A percentile compares a stretch with the other conserved stretches of the same genome.
phyloP scores from a whole-genome alignment of 306 rosid species.

The Heteromeles arbutifolia region DNA sequence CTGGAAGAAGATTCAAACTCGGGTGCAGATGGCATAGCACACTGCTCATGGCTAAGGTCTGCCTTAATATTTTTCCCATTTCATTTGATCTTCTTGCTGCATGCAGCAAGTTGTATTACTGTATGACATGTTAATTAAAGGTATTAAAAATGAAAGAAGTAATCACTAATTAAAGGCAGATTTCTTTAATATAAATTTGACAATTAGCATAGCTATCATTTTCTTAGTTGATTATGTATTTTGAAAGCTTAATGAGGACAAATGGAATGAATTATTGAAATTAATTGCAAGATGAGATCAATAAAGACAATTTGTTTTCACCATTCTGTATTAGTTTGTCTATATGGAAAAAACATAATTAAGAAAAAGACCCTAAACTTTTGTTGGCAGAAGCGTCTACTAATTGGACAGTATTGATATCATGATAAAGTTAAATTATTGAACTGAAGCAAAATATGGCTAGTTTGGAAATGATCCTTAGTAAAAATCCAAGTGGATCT shows the following conservation, averaged over 20 bases:
- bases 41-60: neutral
- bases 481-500: no score
- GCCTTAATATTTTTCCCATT: neutral
- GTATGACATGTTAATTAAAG: neutral
- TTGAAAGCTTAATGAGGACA: constrained; percentile 36
- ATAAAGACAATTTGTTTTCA: neutral
- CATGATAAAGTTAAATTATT: neutral
- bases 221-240: constrained; percentile 21
- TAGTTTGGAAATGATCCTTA: no score
- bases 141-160: constrained; percentile 26
- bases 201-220: constrained; percentile 40
- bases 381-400: neutral
- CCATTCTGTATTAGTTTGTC: neutral
- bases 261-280: constrained; percentile 24
- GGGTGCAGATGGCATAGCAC: neutral
- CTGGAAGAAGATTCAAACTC: no score
- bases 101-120: neutral
- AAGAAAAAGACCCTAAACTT: neutral
- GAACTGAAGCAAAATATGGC: neutral
- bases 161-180: constrained; percentile 20
- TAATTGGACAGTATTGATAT: neutral
- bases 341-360: neutral
- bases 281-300: constrained; percentile 4
- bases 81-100: neutral
- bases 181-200: constrained; percentile 29